Evolutionary conservation across 768 basidiomycete genomes (phyloP).

Genomic region (Chalciporus sphaerocephalus): DNA sequence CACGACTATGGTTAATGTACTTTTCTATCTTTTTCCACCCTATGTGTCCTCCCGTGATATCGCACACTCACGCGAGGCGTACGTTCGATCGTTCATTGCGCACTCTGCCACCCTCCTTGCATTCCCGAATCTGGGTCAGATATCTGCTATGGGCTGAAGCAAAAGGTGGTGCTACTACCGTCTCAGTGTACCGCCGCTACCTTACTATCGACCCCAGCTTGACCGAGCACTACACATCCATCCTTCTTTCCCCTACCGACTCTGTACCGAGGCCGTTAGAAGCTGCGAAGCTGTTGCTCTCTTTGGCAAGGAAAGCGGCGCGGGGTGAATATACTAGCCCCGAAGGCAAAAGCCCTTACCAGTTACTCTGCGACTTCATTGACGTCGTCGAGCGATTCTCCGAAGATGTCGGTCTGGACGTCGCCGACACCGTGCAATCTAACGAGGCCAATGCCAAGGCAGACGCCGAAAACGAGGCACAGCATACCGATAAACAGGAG

Average conservation of each 20-base stretch:
- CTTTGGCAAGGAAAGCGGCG: conserved; percentile 78
- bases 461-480: conserved; percentile 42
- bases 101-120: conserved; percentile 88
- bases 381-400: conserved; percentile 86
- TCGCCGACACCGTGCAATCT: conserved; percentile 64
- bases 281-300: conserved; percentile 86
- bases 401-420: conserved; percentile 88
- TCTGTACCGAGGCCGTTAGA: conserved; percentile 78
- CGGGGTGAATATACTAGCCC: conserved; percentile 80
- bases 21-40: conserved; percentile 87
- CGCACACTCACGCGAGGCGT: conserved; percentile 85
- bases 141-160: conserved; percentile 91
- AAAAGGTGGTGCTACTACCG: conserved; percentile 73
- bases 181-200: conserved; percentile 84
- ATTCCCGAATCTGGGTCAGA: conserved; percentile 86
- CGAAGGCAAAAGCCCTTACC: conserved; percentile 94
- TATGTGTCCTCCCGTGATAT: conserved; percentile 75
- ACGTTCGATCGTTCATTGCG: conserved; percentile 94
- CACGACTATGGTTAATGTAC: conserved; percentile 92
- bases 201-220: conserved; percentile 75
- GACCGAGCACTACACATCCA: conserved; percentile 71
- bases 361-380: conserved; percentile 87
- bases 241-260: conserved; percentile 58
- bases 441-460: conserved; percentile 47
- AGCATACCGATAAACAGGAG: conserved; percentile 27